Conservation (phyloP, 2,329 filamentous ascomycete species). For the Ceratocystiopsis minuta region DNA sequence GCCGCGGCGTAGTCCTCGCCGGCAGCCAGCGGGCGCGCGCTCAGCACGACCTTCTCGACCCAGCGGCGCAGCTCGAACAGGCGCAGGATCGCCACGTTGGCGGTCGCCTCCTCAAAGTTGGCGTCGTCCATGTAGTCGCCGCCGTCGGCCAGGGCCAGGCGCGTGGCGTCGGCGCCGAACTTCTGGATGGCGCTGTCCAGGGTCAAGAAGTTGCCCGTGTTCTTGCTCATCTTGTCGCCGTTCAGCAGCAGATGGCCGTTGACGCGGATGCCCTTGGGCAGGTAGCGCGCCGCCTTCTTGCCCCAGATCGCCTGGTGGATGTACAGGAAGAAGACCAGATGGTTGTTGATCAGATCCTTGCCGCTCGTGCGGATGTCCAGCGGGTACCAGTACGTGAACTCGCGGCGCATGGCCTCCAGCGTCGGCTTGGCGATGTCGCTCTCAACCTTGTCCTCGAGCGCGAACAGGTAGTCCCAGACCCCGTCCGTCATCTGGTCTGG, state of each 20-base stretch:
- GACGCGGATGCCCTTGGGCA: conserved; percentile 68
- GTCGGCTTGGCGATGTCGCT: conserved; percentile 47
- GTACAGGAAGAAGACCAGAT: conserved; percentile 91
- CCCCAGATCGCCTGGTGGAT: conserved; percentile 82
- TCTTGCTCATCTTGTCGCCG: conserved; percentile 97
- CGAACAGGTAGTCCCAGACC: conserved; percentile 93
- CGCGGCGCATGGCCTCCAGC: conserved; percentile 65
- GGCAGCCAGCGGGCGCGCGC: conserved; percentile 33
- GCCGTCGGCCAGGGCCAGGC: conserved; percentile 83
- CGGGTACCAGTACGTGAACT: conserved; percentile 96
- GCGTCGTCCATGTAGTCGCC: conserved; percentile 90
- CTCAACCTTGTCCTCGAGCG: conserved; percentile 50
- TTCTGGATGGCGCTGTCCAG: conserved; percentile 72
- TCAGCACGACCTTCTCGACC: conserved; percentile 70
- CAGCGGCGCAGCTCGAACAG: conserved; percentile 67
- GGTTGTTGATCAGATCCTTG: conserved; percentile 86
- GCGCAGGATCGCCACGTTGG: conserved; percentile 77
- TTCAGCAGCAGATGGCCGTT: conserved; percentile 93
- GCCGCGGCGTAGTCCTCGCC: too few relatives aligned
- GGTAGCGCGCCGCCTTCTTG: conserved; percentile 44
- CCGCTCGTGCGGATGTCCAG: conserved; percentile 75
- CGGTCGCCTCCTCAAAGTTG: conserved; percentile 92
- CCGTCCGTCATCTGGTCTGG: conserved; percentile 85
- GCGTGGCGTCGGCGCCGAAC: conserved; percentile 79
- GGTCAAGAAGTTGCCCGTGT: conserved; percentile 92